phyloP scores from a whole-genome alignment of 805 yeast species.

The Schwanniomyces sp. region DNA sequence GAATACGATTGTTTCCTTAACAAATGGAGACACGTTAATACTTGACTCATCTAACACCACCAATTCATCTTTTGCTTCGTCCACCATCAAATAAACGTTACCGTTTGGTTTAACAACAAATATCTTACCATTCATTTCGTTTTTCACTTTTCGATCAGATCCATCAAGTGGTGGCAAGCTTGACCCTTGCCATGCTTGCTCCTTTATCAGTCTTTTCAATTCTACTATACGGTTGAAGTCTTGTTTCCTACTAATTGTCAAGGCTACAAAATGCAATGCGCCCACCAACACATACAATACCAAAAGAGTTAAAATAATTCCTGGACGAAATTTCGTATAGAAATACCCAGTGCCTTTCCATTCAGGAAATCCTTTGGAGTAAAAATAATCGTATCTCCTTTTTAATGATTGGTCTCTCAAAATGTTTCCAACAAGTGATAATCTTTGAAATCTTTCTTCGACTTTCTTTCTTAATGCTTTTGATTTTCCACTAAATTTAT shows the following conservation, averaged over 20 bases:
- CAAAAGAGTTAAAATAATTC: conserved; percentile 48
- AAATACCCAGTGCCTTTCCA: conserved; percentile 70
- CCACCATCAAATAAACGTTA: conserved; percentile 50
- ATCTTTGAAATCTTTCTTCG: conserved; percentile 71
- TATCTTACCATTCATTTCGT: conserved; percentile 46
- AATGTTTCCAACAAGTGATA: conserved; percentile 74
- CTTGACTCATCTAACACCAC: conserved; percentile 48
- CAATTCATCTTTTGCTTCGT: conserved; percentile 36
- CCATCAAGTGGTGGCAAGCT: conserved; percentile 51
- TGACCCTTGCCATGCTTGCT: conserved; percentile 57
- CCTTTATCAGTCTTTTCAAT: conserved; percentile 52
- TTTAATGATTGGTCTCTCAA: conserved; percentile 55
- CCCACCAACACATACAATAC: conserved; percentile 54
- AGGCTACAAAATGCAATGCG: conserved; percentile 56
- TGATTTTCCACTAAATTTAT: conserved; percentile 47
- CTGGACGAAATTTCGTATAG: conserved; percentile 70
- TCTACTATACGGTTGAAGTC: conserved; percentile 56
- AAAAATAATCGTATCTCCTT: conserved; percentile 81
- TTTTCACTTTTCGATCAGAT: conserved; percentile 41
- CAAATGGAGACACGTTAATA: conserved; percentile 44
- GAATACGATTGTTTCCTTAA: conserved; percentile 48
- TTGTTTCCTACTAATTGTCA: conserved; percentile 54
- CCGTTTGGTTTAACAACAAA: conserved; percentile 61
- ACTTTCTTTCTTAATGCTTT: conserved; percentile 45
- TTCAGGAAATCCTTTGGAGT: conserved; percentile 80